A percentile compares a stretch with the other conserved stretches of the same genome.
Evolutionary conservation across 495 filamentous ascomycete species (phyloP).

Genomic region (Astrothelium subdiscretum): DNA sequence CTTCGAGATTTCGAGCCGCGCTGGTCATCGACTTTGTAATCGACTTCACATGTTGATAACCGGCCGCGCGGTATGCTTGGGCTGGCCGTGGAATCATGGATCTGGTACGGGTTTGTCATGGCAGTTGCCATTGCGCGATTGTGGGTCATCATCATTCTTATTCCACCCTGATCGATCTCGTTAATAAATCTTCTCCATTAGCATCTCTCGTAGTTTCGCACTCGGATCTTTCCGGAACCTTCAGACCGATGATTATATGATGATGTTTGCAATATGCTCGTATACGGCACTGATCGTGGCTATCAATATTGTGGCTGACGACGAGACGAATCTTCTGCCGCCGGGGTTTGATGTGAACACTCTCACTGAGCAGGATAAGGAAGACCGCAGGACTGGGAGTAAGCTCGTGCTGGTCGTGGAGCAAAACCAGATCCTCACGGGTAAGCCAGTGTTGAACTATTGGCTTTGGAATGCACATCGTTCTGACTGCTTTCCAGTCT

Average conservation of each 20-base stretch:
- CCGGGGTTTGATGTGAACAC: constrained; percentile 36
- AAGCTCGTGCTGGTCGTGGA: constrained; percentile 44
- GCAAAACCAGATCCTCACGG: constrained; percentile 33
- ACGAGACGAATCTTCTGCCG: constrained; percentile 48
- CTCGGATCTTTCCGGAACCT: constrained; percentile 35
- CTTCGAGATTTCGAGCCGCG: background rate
- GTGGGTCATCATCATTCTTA: constrained; percentile 25
- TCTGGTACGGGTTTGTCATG: constrained; percentile 35
- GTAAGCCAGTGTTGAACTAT: background rate
- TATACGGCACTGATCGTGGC: constrained; percentile 44
- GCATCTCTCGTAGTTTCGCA: constrained; percentile 27
- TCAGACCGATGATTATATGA: constrained; percentile 48
- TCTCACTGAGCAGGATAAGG: constrained; percentile 37
- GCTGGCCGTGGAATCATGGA: constrained; percentile 37
- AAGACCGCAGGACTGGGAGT: constrained; percentile 38
- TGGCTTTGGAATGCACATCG: background rate
- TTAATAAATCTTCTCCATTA: background rate
- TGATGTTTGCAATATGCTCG: constrained; percentile 41
- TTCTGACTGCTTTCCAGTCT: constrained; percentile 26
- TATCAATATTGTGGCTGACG: constrained; percentile 45
- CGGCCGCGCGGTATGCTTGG: constrained; percentile 19
- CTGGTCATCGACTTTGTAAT: background rate
- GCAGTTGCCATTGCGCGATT: constrained; percentile 30
- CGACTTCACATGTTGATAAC: background rate
- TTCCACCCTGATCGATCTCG: constrained; percentile 7